Conservation (phyloP, 768 basidiomycete genomes). For the Psilocybe tampanensis region DNA sequence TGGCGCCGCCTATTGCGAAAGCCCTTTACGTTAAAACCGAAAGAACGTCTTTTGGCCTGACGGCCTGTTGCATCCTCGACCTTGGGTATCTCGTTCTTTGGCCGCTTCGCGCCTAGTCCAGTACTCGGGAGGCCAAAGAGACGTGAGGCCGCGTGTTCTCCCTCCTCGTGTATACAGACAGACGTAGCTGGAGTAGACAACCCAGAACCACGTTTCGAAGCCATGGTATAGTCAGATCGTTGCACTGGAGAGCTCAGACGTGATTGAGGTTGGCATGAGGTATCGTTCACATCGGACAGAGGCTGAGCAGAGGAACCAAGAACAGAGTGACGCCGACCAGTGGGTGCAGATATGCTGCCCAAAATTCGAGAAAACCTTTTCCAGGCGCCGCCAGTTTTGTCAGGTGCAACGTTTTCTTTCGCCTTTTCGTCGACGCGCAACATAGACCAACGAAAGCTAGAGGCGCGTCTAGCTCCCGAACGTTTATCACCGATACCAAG, state of each 20-base stretch:
- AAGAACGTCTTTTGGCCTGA: conserved; percentile 15
- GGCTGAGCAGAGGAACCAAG: neutral
- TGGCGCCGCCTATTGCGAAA: conserved; percentile 3
- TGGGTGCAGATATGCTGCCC: neutral
- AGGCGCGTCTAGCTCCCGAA: neutral
- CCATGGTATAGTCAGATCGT: neutral
- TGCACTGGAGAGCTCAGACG: neutral
- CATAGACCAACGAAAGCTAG: conserved; percentile 5
- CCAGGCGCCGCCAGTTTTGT: conserved; percentile 7
- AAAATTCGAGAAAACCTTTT: conserved; percentile 12
- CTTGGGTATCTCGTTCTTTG: neutral
- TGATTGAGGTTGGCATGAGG: neutral
- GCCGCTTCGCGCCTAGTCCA: neutral
- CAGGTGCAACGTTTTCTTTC: neutral
- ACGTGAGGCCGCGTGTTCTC: conserved; percentile 20
- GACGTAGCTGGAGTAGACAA: neutral
- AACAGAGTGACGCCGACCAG: neutral
- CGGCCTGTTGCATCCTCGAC: neutral
- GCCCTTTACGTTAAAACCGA: conserved; percentile 13
- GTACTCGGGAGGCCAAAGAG: conserved; percentile 17
- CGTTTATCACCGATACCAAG: neutral
- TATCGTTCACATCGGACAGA: neutral
- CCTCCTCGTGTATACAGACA: conserved; percentile 14
- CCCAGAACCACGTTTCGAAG: conserved; percentile 1
- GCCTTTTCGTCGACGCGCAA: neutral